These are phyloP conservation scores for Candida sp. DNA, from an alignment of 1,139 yeast genomes.

Conservation along the genomic window DNA sequence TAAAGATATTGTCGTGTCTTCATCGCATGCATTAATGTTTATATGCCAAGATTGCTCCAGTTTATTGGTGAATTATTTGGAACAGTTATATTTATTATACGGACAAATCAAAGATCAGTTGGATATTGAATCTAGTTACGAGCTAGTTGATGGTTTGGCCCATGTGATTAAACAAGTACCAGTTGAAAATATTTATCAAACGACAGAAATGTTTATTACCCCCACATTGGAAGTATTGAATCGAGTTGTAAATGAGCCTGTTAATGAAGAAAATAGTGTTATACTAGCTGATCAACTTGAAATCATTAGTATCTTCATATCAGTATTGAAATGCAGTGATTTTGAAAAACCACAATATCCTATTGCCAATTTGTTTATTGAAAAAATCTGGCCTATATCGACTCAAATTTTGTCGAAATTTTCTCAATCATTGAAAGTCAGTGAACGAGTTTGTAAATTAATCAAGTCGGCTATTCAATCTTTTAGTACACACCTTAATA, in stretches of 20 bases:
- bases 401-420: constrained; percentile 46
- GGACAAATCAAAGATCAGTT: constrained; percentile 54
- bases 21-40: constrained; percentile 92
- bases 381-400: constrained; percentile 57
- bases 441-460: constrained; percentile 74
- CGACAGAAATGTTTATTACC: constrained; percentile 54
- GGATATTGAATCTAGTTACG: constrained; percentile 70
- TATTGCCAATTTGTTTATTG: constrained; percentile 54
- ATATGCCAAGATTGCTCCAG: constrained; percentile 89
- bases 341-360: constrained; percentile 43
- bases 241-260: constrained; percentile 17
- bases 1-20: constrained; percentile 71
- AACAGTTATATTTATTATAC: constrained; percentile 75
- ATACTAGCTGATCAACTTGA: constrained; percentile 76
- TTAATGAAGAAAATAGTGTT: constrained; percentile 28
- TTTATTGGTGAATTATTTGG: constrained; percentile 64
- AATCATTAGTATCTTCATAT: constrained; percentile 66
- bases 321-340: constrained; percentile 46
- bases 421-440: constrained; percentile 55
- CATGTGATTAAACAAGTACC: constrained; percentile 67
- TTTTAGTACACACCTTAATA: constrained; percentile 60
- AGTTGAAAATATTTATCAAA: constrained; percentile 28
- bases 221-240: constrained; percentile 59
- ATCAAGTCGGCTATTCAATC: constrained; percentile 65
- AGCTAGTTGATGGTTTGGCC: constrained; percentile 87